Evolutionary conservation across 768 basidiomycete species (phyloP).

Genomic region (Boletus patriciae): DNA sequence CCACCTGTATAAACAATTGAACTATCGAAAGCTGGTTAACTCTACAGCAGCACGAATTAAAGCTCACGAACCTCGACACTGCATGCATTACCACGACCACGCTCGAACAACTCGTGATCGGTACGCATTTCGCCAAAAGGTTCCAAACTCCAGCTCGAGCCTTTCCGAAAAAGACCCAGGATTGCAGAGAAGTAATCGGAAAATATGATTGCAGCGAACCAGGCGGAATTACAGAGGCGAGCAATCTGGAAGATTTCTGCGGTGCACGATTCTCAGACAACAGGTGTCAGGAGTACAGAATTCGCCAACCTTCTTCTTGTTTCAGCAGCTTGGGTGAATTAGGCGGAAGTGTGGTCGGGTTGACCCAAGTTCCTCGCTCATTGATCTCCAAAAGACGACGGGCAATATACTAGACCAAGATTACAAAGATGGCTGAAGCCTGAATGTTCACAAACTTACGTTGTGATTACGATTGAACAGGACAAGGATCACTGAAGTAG

Average conservation of each 20-base stretch:
- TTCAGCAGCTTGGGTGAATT: constrained; percentile 38
- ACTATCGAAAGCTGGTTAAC: constrained; percentile 41
- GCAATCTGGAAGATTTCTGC: constrained; percentile 81
- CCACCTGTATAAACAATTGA: constrained; percentile 85
- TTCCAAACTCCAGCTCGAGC: constrained; percentile 73
- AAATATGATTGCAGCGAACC: constrained; percentile 79
- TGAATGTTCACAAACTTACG: constrained; percentile 41
- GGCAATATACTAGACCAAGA: constrained; percentile 64
- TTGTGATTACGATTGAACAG: constrained; percentile 91
- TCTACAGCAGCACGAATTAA: background rate
- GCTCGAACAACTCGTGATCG: constrained; percentile 66
- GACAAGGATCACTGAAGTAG: constrained; percentile 71
- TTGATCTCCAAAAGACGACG: constrained; percentile 77
- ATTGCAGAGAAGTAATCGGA: constrained; percentile 83
- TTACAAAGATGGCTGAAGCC: background rate
- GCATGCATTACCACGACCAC: constrained; percentile 78
- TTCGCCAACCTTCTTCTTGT: constrained; percentile 53
- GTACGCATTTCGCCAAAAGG: constrained; percentile 74
- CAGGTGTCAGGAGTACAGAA: background rate
- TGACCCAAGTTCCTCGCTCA: constrained; percentile 61
- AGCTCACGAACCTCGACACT: constrained; percentile 66
- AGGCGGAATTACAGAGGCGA: constrained; percentile 73
- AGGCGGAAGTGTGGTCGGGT: constrained; percentile 49
- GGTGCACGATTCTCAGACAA: constrained; percentile 19
- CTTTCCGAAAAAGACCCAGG: constrained; percentile 73